Base-by-base conservation (phyloP, 768 basidiomycete genomes). In the Russula ochroleuca region DNA sequence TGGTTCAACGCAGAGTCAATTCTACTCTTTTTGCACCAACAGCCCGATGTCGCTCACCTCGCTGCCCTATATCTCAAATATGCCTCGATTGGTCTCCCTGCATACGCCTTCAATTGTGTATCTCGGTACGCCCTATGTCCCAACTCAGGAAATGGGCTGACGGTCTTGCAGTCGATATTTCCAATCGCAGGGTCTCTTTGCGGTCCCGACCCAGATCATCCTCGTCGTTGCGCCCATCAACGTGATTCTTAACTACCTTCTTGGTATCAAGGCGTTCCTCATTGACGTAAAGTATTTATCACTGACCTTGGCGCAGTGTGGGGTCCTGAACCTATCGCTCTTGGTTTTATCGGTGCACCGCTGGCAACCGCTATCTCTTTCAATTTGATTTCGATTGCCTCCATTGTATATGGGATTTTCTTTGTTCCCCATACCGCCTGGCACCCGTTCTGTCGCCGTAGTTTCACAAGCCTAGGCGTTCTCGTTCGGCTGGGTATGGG, bases 311-410 rank as follows among this genome's bases (percentile, higher is more conserved):
- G 14, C 51, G 23, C 23, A 75, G 91, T 94, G 0, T 94, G 92
- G 92, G 93, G 93, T 1, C 93, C 93, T 0, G 77, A 82, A 40
- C 77, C 84, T 5, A 76, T 97, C 61, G 80, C 89, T 15, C 78
- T 98, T 3, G 95, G 95, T 1, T 99, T 92, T 75, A 84, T 90
- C 57, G 96, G 96, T 15, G 96, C 94, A 4, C 96, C 96, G 0
- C 79, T 98, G 21, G 90, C 95, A 1, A 94, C 94, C 2, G 86
- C 90, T 0, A 80, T 95, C 48, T 90, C 90, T 15, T 92, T 94
- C 76, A 96, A 95, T 72, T 78, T 96, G n/a, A 86, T 94, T 48
- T 78, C 85, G 0, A 58, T 83, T 49, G 71, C 81, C 59, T 90
- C 85, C 1, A 76, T 90, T 54, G 59, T 79, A 37, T 92, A 90